Conservation (phyloP, 139 green algal genomes). For the Coelastrella sp. region DNA sequence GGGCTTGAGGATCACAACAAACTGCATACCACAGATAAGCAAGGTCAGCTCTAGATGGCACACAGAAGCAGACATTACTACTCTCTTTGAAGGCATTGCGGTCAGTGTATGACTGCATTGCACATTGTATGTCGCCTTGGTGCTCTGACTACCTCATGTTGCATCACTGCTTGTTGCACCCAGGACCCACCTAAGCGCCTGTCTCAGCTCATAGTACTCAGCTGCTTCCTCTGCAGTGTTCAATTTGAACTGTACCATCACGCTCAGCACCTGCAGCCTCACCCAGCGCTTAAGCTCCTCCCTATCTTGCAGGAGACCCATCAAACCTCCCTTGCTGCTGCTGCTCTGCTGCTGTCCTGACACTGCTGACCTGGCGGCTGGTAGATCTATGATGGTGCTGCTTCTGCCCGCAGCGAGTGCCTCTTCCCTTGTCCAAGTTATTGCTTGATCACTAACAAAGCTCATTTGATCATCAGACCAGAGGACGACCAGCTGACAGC, state of each 20-base stretch:
- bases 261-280: constrained; percentile 46
- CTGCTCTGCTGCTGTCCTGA: constrained; percentile 67
- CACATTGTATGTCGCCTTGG: no score
- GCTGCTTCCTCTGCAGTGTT: constrained; percentile 40
- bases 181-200: constrained; percentile 38
- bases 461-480: constrained; percentile 59
- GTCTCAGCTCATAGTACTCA: constrained; percentile 45
- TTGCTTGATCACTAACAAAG: constrained; percentile 60
- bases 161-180: no score
- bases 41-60: no score
- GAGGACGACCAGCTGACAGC: constrained; percentile 51
- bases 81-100: no score
- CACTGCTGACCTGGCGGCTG: constrained; percentile 45
- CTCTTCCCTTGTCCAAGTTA: constrained; percentile 81
- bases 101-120: no score
- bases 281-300: constrained; percentile 28
- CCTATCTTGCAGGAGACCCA: neutral
- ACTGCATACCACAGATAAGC: neutral
- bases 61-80: no score
- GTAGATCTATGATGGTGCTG: constrained; percentile 81
- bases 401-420: constrained; percentile 64
- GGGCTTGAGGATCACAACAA: neutral
- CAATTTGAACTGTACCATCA: constrained; percentile 58
- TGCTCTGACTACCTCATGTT: no score
- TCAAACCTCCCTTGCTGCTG: constrained; percentile 33